phyloP scores from a whole-genome alignment of 2,329 filamentous ascomycete species.

The Aureobasidium sp. region DNA sequence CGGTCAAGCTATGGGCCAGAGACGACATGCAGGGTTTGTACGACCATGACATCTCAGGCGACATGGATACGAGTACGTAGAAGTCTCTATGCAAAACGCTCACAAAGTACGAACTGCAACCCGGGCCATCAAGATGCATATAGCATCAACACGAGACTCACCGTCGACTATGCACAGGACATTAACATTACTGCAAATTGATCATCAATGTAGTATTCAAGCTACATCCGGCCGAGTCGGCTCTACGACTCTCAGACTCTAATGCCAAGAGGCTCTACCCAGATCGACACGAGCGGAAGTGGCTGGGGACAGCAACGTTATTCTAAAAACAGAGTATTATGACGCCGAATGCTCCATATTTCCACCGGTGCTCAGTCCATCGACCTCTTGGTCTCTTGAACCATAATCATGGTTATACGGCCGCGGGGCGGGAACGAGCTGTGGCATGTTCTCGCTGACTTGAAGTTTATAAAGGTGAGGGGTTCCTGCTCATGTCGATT shows the following conservation, averaged over 20 bases:
- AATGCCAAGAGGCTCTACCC: background rate
- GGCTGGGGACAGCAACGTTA: background rate
- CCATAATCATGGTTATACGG: background rate
- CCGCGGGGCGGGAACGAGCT: background rate
- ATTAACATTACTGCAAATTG: background rate
- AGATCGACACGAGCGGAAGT: slow-evolving; percentile 6
- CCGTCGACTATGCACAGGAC: background rate
- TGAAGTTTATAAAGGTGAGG: background rate
- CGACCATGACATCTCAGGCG: background rate
- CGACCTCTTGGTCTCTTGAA: background rate
- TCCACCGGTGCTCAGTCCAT: background rate
- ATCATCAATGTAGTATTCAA: background rate
- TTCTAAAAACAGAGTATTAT: slow-evolving; percentile 2
- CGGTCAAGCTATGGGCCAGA: slow-evolving; percentile 90
- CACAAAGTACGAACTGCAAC: background rate
- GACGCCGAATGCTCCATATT: slow-evolving; percentile 1
- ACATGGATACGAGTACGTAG: slow-evolving; percentile 9
- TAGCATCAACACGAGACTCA: background rate
- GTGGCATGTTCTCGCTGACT: background rate
- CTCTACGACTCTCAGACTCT: background rate
- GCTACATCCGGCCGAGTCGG: background rate
- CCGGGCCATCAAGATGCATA: background rate
- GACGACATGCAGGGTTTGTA: slow-evolving; percentile 55
- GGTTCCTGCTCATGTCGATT: background rate
- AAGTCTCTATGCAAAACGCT: background rate